Conservation (phyloP, 345 rosid genomes). For the Gossypium stocksii region DNA sequence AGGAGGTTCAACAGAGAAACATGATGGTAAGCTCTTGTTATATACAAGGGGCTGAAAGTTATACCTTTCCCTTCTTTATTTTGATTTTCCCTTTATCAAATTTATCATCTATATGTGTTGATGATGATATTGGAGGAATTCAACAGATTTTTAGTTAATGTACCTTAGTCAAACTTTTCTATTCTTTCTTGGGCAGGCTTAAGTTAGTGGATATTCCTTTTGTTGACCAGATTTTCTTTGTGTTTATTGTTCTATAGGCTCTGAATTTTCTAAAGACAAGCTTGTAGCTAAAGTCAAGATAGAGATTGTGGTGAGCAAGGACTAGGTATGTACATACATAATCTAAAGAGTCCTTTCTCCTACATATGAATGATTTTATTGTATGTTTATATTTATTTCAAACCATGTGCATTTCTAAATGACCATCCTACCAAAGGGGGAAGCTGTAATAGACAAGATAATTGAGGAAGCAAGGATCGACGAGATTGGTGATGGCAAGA, state of each 20-base stretch:
- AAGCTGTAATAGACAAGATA: slow-evolving; percentile 65
- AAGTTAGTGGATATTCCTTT: not conserved
- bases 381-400: not conserved
- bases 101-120: slow-evolving; percentile 25
- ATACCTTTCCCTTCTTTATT: not conserved
- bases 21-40: slow-evolving; percentile 51
- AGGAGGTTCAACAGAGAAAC: slow-evolving; percentile 85
- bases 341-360: not conserved
- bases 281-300: slow-evolving; percentile 87
- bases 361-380: not conserved
- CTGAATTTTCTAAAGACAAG: slow-evolving; percentile 85
- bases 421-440: slow-evolving; percentile 43
- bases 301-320: slow-evolving; percentile 80
- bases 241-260: slow-evolving; percentile 42
- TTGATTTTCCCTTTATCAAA: not conserved
- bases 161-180: not conserved
- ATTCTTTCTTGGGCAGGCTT: not conserved
- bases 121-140: not conserved
- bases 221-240: not conserved
- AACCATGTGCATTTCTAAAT: not conserved
- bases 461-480: slow-evolving; percentile 75
- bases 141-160: not conserved
- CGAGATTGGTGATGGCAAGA: slow-evolving; percentile 91
- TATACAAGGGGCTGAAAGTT: not conserved
- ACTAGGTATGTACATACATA: slow-evolving; percentile 46